phyloP scores from a whole-genome alignment of 805 yeast species.

The Lachancea sp. region DNA sequence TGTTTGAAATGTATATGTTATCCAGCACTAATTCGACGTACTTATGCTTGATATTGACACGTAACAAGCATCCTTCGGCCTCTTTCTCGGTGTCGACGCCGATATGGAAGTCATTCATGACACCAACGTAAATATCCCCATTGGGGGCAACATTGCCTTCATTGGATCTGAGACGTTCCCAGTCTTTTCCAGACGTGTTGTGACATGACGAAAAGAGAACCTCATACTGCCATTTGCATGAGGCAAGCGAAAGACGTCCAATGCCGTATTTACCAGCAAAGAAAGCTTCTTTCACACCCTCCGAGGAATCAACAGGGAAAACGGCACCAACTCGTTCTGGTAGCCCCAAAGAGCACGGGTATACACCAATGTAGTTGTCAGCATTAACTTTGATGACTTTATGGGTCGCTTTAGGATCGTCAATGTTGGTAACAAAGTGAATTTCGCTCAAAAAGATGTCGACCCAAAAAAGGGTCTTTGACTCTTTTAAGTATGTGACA shows the following conservation, averaged over 20 bases:
- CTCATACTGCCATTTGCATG: slow-evolving; percentile 34
- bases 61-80: slow-evolving; percentile 49
- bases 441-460: slow-evolving; percentile 36
- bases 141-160: slow-evolving; percentile 76
- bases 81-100: slow-evolving; percentile 27
- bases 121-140: slow-evolving; percentile 71
- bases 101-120: slow-evolving; percentile 58
- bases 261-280: slow-evolving; percentile 65
- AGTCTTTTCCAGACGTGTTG: slow-evolving; percentile 28
- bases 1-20: slow-evolving; percentile 58
- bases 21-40: slow-evolving; percentile 32
- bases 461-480: slow-evolving; percentile 43
- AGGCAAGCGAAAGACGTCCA: slow-evolving; percentile 44
- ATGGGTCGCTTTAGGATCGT: slow-evolving; percentile 22
- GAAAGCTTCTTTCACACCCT: slow-evolving; percentile 41
- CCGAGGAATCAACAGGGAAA: slow-evolving; percentile 45
- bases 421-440: slow-evolving; percentile 29
- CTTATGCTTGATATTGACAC: slow-evolving; percentile 33
- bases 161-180: slow-evolving; percentile 51
- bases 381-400: slow-evolving; percentile 29
- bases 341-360: slow-evolving; percentile 11
- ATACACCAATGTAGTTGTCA: slow-evolving; percentile 35
- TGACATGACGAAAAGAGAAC: slow-evolving; percentile 33
- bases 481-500: slow-evolving; percentile 51
- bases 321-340: slow-evolving; percentile 61